A percentile compares a stretch with the other conserved stretches of the same genome.
Evolutionary conservation across 139 green algal species (phyloP).

Genomic region (Tetraselmis chui): DNA sequence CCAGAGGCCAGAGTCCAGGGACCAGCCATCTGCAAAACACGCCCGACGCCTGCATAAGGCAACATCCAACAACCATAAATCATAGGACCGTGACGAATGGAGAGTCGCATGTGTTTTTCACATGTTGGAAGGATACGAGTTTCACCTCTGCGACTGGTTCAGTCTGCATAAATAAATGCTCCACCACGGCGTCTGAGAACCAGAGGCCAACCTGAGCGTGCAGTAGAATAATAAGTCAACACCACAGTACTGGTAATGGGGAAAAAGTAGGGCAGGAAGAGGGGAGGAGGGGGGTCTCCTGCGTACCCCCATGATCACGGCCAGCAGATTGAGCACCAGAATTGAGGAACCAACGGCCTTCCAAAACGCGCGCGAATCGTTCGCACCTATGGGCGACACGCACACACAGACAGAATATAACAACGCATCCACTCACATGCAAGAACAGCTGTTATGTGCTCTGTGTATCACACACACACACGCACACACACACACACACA

Average conservation of each 20-base stretch:
- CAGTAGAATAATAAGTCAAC: not conserved
- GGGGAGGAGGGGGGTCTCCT: not conserved
- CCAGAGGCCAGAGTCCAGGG: conserved; percentile 24
- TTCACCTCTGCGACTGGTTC: not conserved
- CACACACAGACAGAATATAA: too few species aligned
- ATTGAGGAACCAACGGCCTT: not conserved
- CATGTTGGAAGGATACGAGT: too few species aligned
- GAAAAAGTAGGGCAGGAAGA: too few species aligned
- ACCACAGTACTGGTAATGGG: too few species aligned
- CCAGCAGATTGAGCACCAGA: not conserved
- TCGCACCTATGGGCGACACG: not conserved
- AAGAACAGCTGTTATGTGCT: too few species aligned
- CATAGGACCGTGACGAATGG: too few species aligned
- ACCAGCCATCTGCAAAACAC: conserved; percentile 25
- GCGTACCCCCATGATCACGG: not conserved
- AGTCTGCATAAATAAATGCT: not conserved
- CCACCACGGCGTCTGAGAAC: not conserved
- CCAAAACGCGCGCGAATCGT: not conserved
- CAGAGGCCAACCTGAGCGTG: not conserved
- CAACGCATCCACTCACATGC: too few species aligned
- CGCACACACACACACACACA: too few species aligned
- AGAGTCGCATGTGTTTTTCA: too few species aligned
- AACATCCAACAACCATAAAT: not conserved
- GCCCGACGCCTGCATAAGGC: not conserved
- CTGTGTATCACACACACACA: too few species aligned